Conservation (phyloP, 345 rosid genomes). For the Bruguiera parviflora region DNA sequence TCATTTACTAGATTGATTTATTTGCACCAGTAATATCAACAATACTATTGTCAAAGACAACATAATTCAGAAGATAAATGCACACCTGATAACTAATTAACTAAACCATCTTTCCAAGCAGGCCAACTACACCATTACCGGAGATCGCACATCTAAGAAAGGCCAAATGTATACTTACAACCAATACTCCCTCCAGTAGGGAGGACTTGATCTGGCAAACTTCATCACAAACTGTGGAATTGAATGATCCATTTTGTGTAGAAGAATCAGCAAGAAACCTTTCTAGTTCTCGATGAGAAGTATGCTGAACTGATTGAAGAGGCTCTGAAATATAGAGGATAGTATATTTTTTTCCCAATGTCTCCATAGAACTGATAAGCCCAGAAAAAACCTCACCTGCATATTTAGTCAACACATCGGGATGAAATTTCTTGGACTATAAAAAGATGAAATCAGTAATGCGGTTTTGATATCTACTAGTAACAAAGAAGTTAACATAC, state of each 20-base stretch:
- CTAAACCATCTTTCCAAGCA: neutral
- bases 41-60: too few species aligned
- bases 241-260: slow-evolving; percentile 39
- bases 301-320: slow-evolving; percentile 42
- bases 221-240: slow-evolving; percentile 55
- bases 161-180: slow-evolving; percentile 48
- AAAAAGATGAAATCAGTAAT: slow-evolving; percentile 7
- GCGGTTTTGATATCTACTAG: neutral
- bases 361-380: slow-evolving; percentile 64
- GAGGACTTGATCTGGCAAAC: slow-evolving; percentile 87
- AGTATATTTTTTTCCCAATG: slow-evolving; percentile 58
- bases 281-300: slow-evolving; percentile 56
- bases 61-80: neutral
- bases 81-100: neutral
- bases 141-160: slow-evolving; percentile 1
- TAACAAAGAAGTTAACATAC: slow-evolving; percentile 36
- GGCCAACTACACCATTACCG: neutral
- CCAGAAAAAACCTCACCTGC: slow-evolving; percentile 66
- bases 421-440: slow-evolving; percentile 7
- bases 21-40: too few species aligned
- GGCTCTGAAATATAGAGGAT: slow-evolving; percentile 86
- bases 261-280: slow-evolving; percentile 80
- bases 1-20: too few species aligned
- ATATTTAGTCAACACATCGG: slow-evolving; percentile 12
- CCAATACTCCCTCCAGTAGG: slow-evolving; percentile 81